Evolutionary conservation across 768 basidiomycete species (phyloP).

Genomic region (Boletus sp.): DNA sequence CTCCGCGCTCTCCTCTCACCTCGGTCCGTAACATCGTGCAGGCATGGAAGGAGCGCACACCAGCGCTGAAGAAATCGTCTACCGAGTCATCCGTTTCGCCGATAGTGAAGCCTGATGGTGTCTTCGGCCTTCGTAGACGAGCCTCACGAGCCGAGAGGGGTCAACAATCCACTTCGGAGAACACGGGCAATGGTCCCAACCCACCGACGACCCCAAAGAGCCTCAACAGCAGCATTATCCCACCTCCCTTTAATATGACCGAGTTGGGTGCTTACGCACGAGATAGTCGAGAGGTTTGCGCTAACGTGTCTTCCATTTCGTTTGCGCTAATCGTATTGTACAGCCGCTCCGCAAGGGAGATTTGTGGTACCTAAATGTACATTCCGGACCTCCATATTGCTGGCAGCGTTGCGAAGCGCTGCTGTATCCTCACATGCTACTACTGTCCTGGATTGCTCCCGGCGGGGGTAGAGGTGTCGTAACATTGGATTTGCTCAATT

Average conservation of each 20-base stretch:
- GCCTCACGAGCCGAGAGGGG: slow-evolving; percentile 25
- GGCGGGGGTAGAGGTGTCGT: slow-evolving; percentile 84
- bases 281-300: slow-evolving; percentile 44
- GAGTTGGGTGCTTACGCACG: slow-evolving; percentile 44
- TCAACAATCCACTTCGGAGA: slow-evolving; percentile 14
- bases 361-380: slow-evolving; percentile 92
- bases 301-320: neutral
- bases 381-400: slow-evolving; percentile 70
- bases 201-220: slow-evolving; percentile 30
- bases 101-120: slow-evolving; percentile 26
- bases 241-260: slow-evolving; percentile 47
- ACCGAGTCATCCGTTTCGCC: slow-evolving; percentile 42
- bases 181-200: slow-evolving; percentile 5
- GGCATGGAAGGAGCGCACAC: slow-evolving; percentile 78
- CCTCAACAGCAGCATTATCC: slow-evolving; percentile 34
- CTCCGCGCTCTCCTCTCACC: slow-evolving; percentile 68
- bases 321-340: slow-evolving; percentile 8
- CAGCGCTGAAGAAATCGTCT: slow-evolving; percentile 37
- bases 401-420: slow-evolving; percentile 84
- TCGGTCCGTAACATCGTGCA: slow-evolving; percentile 79
- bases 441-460: slow-evolving; percentile 85
- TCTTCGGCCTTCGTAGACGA: slow-evolving; percentile 36
- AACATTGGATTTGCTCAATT: slow-evolving; percentile 83
- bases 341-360: slow-evolving; percentile 85
- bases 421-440: slow-evolving; percentile 77